phyloP scores from a whole-genome alignment of 441 rosid genomes.

The Erodium trifolium region DNA sequence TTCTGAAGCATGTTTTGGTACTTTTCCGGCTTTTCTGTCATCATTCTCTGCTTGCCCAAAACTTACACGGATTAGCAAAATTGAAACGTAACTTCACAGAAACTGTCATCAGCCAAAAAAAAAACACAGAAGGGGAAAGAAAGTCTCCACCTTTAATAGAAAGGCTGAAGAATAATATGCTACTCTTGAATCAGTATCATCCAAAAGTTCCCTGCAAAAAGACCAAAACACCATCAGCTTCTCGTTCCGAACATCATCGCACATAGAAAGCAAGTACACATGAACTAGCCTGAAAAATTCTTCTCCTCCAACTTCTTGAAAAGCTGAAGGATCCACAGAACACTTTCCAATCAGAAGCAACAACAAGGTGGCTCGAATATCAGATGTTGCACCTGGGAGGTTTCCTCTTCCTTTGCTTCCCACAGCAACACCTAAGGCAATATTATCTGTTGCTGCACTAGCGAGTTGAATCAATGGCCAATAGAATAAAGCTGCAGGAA shows the following conservation, averaged over 20 bases:
- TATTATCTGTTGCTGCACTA: slow-evolving; percentile 92
- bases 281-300: slow-evolving; percentile 75
- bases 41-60: slow-evolving; percentile 71
- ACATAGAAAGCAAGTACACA: slow-evolving; percentile 11
- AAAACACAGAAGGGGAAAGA: slow-evolving; percentile 11
- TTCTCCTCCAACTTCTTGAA: slow-evolving; percentile 89
- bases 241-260: slow-evolving; percentile 10
- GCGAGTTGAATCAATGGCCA: slow-evolving; percentile 99
- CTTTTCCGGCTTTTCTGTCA: slow-evolving; percentile 91
- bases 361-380: slow-evolving; percentile 84
- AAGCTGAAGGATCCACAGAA: slow-evolving; percentile 81
- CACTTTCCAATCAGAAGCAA: slow-evolving; percentile 94
- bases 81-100: slow-evolving; percentile 3
- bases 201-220: slow-evolving; percentile 74
- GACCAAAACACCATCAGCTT: slow-evolving; percentile 9
- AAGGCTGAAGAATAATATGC: slow-evolving; percentile 97
- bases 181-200: slow-evolving; percentile 94
- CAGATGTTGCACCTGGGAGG: slow-evolving; percentile 94
- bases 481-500: slow-evolving; percentile 83
- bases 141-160: slow-evolving; percentile 77
- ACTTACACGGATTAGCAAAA: slow-evolving; percentile 21
- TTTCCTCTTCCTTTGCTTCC: slow-evolving; percentile 99
- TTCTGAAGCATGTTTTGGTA: slow-evolving; percentile 95
- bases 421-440: slow-evolving; percentile 96
- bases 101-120: not conserved